Evolutionary conservation across 768 basidiomycete species (phyloP).

Genomic region (Boletus reticulatus): DNA sequence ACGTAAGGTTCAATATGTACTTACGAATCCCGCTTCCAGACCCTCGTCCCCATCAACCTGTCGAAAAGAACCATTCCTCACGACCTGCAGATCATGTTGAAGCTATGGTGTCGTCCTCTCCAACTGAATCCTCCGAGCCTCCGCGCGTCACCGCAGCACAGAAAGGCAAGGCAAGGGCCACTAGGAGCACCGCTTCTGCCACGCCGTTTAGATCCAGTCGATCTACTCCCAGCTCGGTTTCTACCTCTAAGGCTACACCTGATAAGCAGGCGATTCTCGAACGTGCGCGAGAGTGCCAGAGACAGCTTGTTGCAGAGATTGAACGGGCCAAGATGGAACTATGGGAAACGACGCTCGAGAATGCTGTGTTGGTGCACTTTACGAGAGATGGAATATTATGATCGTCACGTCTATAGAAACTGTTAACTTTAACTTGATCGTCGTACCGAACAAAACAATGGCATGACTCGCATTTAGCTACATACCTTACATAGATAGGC

Average conservation of each 20-base stretch:
- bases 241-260: constrained; percentile 2
- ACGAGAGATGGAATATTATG: constrained; percentile 29
- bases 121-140: background rate
- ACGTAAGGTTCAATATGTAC: background rate
- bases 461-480: constrained; percentile 7
- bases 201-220: background rate
- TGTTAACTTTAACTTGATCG: background rate
- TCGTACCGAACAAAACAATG: background rate
- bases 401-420: background rate
- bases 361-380: constrained; percentile 56
- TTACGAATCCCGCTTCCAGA: constrained; percentile 13
- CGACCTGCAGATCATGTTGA: background rate
- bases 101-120: background rate
- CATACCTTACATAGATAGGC: constrained; percentile 13
- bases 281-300: constrained; percentile 53
- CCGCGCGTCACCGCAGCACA: background rate
- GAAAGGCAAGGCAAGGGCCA: constrained; percentile 20
- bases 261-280: constrained; percentile 46
- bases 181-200: background rate
- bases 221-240: background rate
- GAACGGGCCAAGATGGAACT: constrained; percentile 60
- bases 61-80: background rate
- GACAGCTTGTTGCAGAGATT: constrained; percentile 52
- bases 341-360: constrained; percentile 74
- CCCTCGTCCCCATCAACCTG: background rate